These are phyloP conservation scores for Citrus trifoliata DNA, from an alignment of 345 rosid genomes.

Conservation along the genomic window DNA sequence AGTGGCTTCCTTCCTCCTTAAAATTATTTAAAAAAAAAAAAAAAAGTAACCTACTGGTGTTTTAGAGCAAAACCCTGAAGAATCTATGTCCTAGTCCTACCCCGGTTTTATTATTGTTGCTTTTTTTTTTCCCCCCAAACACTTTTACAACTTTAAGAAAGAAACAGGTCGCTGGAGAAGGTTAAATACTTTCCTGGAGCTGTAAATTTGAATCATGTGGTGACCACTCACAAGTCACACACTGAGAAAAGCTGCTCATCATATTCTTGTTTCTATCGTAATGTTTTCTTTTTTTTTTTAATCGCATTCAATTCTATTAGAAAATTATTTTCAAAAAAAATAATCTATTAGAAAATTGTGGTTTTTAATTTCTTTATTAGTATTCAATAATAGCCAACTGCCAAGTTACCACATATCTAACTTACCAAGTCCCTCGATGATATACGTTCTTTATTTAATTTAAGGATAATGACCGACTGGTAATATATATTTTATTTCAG, in stretches of 20 bases:
- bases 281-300: background rate
- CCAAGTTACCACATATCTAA: no score
- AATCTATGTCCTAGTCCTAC: no score
- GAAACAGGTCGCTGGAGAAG: background rate
- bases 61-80: no score
- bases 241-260: constrained; percentile 7
- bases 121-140: no score
- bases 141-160: no score
- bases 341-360: no score
- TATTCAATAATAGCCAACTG: background rate
- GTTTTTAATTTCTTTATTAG: background rate
- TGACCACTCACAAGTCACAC: background rate
- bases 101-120: no score
- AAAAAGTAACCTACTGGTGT: no score
- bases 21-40: no score
- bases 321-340: no score
- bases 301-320: background rate
- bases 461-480: background rate
- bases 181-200: background rate
- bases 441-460: background rate
- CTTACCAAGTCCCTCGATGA: no score
- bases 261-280: background rate
- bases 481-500: background rate
- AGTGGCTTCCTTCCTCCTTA: no score
- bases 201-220: background rate